Conservation (phyloP, 306 rosid genomes). For the Cicer chorassanicum region DNA sequence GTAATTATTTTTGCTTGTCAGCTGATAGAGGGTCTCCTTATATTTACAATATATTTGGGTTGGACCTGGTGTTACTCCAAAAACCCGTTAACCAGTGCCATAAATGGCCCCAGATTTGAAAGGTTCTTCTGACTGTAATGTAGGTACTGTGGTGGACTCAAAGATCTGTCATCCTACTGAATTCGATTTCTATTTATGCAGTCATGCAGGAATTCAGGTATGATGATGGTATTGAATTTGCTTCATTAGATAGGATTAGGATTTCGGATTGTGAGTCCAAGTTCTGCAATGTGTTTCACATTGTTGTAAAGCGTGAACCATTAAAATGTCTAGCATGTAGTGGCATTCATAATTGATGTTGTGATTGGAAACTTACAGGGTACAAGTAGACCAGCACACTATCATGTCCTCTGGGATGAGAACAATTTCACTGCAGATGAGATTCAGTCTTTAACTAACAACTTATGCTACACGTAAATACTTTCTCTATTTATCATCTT, state of each 20-base stretch:
- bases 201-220: slow-evolving; percentile 95
- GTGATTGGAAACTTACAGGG: slow-evolving; percentile 56
- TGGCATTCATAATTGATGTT: slow-evolving; percentile 18
- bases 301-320: neutral
- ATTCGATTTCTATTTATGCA: slow-evolving; percentile 87
- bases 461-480: slow-evolving; percentile 84
- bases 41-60: slow-evolving; percentile 16
- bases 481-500: slow-evolving; percentile 14
- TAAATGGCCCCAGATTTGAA: neutral
- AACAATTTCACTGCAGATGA: slow-evolving; percentile 61
- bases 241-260: slow-evolving; percentile 3
- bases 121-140: slow-evolving; percentile 28
- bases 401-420: slow-evolving; percentile 93
- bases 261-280: neutral
- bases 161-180: slow-evolving; percentile 91
- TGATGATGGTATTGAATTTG: neutral
- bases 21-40: neutral
- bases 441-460: slow-evolving; percentile 73
- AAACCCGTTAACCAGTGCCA: neutral
- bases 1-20: slow-evolving; percentile 43
- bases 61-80: slow-evolving; percentile 8
- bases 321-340: neutral
- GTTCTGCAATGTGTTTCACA: neutral
- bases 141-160: slow-evolving; percentile 92
- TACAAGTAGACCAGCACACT: slow-evolving; percentile 97